phyloP scores from a whole-genome alignment of 139 green algal genomes.

The Pleodorina starrii region DNA sequence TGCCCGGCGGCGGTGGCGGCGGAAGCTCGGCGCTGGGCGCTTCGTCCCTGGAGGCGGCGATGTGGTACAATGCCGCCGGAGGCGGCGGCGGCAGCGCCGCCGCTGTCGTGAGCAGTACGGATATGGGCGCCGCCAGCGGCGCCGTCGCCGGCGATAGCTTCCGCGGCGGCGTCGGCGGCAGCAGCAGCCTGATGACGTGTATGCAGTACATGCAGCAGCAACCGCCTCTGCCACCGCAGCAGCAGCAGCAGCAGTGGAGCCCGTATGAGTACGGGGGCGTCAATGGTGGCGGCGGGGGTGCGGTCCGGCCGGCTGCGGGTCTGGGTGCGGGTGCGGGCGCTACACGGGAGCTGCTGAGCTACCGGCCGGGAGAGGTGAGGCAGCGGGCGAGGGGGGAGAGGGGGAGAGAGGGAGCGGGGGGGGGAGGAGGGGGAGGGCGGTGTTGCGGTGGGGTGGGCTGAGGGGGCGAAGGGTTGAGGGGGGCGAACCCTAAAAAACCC shows the following conservation, averaged over 20 bases:
- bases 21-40: background rate
- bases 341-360: background rate
- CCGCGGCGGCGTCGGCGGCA: background rate
- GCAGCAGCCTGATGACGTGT: conserved; percentile 6
- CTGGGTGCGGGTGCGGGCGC: background rate
- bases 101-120: no score
- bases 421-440: no score
- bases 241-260: background rate
- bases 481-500: no score
- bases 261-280: background rate
- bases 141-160: background rate
- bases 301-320: background rate
- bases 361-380: conserved; percentile 16
- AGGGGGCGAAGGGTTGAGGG: no score
- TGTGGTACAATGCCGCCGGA: background rate
- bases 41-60: background rate
- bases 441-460: no score
- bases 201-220: conserved; percentile 26
- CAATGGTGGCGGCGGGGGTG: background rate
- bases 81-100: background rate
- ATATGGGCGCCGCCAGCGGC: background rate
- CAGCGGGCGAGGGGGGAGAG: no score
- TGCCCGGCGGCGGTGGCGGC: background rate
- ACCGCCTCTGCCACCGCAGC: background rate
- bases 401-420: no score